A percentile compares a stretch with the other conserved stretches of the same genome.
phyloP scores from a whole-genome alignment of 345 rosid genomes.

The Melastoma malabathricum region DNA sequence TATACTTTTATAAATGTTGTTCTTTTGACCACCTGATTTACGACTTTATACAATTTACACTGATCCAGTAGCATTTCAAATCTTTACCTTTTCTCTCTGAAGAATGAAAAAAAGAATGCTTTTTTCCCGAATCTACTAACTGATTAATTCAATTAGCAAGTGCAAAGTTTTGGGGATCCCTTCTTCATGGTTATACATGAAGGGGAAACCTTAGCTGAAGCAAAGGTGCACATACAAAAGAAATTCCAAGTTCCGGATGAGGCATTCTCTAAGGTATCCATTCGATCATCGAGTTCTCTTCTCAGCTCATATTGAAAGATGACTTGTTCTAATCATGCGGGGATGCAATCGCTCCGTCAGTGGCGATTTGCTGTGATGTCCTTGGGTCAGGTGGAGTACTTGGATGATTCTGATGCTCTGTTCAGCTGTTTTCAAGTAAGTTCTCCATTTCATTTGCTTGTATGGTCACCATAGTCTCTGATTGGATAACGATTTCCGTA shows the following conservation, averaged over 20 bases:
- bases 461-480: too few relatives aligned
- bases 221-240: conserved; percentile 64
- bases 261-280: conserved; percentile 72
- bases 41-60: too few relatives aligned
- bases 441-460: not conserved
- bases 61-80: not conserved
- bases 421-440: conserved; percentile 74
- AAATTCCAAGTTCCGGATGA: conserved; percentile 82
- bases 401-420: conserved; percentile 61
- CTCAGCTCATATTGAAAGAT: not conserved
- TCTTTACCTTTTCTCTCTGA: not conserved
- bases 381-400: conserved; percentile 80
- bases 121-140: too few relatives aligned
- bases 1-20: not conserved
- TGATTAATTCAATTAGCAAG: conserved; percentile 60
- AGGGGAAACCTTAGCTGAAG: conserved; percentile 75
- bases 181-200: conserved; percentile 88
- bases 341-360: too few relatives aligned
- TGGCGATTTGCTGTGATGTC: conserved; percentile 94
- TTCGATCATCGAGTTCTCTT: not conserved
- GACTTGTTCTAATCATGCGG: too few relatives aligned
- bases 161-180: conserved; percentile 93
- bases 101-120: not conserved
- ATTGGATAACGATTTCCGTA: too few relatives aligned
- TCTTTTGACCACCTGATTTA: too few relatives aligned